Evolutionary conservation across 208 protist genomes (phyloP).

Genomic region (Acanthamoeba royreba): DNA sequence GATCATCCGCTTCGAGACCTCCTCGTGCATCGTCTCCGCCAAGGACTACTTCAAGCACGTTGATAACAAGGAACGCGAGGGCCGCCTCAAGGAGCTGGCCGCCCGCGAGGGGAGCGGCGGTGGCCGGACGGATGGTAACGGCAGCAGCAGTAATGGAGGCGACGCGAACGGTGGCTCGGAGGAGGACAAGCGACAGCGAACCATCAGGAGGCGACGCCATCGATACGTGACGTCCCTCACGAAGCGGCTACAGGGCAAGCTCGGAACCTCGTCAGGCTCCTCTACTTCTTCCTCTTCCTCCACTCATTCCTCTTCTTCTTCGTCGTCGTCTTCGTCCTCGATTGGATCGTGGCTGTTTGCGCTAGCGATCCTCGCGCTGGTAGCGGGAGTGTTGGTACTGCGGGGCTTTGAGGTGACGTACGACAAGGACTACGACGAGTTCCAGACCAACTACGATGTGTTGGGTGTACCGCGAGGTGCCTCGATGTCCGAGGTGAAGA

Average conservation of each 20-base stretch:
- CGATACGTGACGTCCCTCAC: not conserved
- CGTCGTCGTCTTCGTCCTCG: not conserved
- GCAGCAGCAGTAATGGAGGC: not conserved
- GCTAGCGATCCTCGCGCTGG: not conserved
- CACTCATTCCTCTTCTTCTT: not conserved
- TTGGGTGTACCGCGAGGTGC: not conserved
- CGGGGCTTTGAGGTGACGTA: not conserved
- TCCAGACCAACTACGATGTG: not conserved
- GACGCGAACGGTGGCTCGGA: no score
- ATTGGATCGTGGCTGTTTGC: not conserved
- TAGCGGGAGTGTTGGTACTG: not conserved
- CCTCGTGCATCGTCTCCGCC: not conserved
- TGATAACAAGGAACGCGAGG: not conserved
- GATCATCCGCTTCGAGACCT: not conserved
- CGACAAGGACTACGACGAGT: not conserved
- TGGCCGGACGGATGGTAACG: not conserved
- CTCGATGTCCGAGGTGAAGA: not conserved
- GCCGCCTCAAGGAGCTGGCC: not conserved
- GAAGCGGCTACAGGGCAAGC: not conserved
- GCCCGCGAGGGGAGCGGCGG: not conserved
- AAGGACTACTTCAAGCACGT: not conserved
- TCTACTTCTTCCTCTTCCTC: not conserved
- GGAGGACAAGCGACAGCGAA: no score
- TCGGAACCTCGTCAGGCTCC: not conserved
- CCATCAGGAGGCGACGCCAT: not conserved